Conservation (phyloP, 2,329 filamentous ascomycete species). For the Aureobasidium namibiae region DNA sequence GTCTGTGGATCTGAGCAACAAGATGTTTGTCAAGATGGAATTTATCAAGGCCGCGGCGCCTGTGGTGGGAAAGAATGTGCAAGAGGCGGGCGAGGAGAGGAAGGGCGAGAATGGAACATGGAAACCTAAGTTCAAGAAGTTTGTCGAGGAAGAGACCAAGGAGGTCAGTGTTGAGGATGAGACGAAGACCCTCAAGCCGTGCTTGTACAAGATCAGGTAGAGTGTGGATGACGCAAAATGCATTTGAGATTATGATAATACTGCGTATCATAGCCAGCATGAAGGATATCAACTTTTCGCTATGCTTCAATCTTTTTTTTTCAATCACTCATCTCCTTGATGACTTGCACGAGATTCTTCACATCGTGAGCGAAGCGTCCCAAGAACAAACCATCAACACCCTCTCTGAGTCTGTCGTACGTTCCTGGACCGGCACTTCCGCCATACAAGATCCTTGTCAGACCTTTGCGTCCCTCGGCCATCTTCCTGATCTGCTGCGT, state of each 20-base stretch:
- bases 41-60: conserved; percentile 80
- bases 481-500: conserved; percentile 56
- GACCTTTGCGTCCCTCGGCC: conserved; percentile 44
- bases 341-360: conserved; percentile 61
- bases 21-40: conserved; percentile 97
- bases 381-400: conserved; percentile 72
- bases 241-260: neutral
- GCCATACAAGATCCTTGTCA: conserved; percentile 68
- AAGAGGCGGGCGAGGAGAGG: conserved; percentile 28
- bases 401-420: conserved; percentile 57
- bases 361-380: conserved; percentile 76
- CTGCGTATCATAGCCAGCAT: neutral
- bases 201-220: conserved; percentile 85
- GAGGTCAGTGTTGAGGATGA: conserved; percentile 52
- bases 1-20: conserved; percentile 76
- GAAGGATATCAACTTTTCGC: neutral
- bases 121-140: conserved; percentile 44
- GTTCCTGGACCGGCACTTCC: conserved; percentile 75
- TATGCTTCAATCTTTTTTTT: neutral
- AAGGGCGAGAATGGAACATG: conserved; percentile 27
- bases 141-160: conserved; percentile 50
- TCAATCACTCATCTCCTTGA: conserved; percentile 56
- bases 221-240: neutral
- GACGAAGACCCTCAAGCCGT: conserved; percentile 77
- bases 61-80: conserved; percentile 64